These are phyloP conservation scores for Hygrophorus russula DNA, from an alignment of 768 basidiomycete species.

Conservation along the genomic window DNA sequence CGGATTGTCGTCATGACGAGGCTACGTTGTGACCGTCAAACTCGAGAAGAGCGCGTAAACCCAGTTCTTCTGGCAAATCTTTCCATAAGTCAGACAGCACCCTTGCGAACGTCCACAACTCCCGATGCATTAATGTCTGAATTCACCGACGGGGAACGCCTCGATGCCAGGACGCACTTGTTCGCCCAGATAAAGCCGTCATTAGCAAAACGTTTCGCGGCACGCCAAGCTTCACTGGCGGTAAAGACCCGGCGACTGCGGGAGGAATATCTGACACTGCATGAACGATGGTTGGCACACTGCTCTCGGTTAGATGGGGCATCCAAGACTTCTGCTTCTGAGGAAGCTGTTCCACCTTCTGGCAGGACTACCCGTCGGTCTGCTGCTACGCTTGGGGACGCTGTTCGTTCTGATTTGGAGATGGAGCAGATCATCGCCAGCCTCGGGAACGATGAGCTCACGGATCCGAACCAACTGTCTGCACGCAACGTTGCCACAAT, in stretches of 20 bases:
- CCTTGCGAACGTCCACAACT: slow-evolving; percentile 19
- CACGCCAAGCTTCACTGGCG: slow-evolving; percentile 35
- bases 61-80: slow-evolving; percentile 56
- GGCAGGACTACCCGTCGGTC: slow-evolving; percentile 66
- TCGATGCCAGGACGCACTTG: slow-evolving; percentile 21
- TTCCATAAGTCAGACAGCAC: slow-evolving; percentile 22
- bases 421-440: slow-evolving; percentile 97
- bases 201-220: slow-evolving; percentile 42
- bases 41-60: slow-evolving; percentile 48
- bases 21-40: slow-evolving; percentile 46
- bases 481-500: slow-evolving; percentile 75
- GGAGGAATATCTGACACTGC: slow-evolving; percentile 55
- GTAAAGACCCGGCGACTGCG: slow-evolving; percentile 48
- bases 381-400: slow-evolving; percentile 65
- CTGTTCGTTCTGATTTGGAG: slow-evolving; percentile 89
- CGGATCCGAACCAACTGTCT: slow-evolving; percentile 87
- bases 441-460: slow-evolving; percentile 82
- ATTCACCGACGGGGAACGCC: slow-evolving; percentile 25
- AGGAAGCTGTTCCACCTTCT: slow-evolving; percentile 27
- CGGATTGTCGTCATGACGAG: slow-evolving; percentile 54
- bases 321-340: slow-evolving; percentile 30
- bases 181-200: slow-evolving; percentile 34
- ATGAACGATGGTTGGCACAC: slow-evolving; percentile 64
- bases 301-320: slow-evolving; percentile 60
- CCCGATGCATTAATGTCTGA: slow-evolving; percentile 38